phyloP scores from a whole-genome alignment of 2,329 filamentous ascomycete species.

The Fusarium papillatum region DNA sequence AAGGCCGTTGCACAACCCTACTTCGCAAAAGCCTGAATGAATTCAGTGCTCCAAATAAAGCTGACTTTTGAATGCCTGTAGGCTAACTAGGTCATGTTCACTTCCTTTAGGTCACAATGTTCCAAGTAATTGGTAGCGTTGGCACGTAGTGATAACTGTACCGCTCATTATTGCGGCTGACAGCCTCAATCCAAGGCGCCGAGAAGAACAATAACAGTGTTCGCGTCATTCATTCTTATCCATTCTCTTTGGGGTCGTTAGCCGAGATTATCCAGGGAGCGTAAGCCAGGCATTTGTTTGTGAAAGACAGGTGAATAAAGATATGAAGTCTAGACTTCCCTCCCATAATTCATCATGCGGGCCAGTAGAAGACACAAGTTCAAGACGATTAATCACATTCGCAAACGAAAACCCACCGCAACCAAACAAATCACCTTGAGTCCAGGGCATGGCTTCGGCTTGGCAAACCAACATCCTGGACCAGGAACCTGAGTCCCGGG shows the following conservation, averaged over 20 bases:
- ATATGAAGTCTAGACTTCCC: not conserved
- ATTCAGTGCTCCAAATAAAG: too few species aligned
- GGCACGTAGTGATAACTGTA: too few species aligned
- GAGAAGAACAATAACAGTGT: too few species aligned
- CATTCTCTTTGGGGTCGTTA: too few species aligned
- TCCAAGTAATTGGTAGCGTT: not conserved
- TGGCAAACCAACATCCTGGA: not conserved
- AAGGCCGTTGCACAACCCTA: too few species aligned
- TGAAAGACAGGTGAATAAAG: not conserved
- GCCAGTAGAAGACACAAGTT: not conserved
- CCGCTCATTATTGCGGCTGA: not conserved
- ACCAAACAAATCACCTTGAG: not conserved
- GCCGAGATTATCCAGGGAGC: too few species aligned
- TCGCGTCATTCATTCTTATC: too few species aligned
- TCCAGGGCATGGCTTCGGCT: not conserved
- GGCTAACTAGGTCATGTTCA: not conserved
- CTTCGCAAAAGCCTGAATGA: too few species aligned
- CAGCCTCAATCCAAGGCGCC: not conserved
- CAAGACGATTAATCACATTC: not conserved
- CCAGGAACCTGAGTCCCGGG: not conserved
- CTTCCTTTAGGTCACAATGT: not conserved
- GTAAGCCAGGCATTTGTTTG: too few species aligned
- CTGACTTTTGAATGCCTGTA: too few species aligned
- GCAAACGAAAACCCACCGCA: not conserved
- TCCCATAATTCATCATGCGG: not conserved